Percentiles rank a stretch among this genome's conserved stretches.
Conservation (phyloP, 2,329 filamentous ascomycete genomes). For the Diplodia corticola region DNA sequence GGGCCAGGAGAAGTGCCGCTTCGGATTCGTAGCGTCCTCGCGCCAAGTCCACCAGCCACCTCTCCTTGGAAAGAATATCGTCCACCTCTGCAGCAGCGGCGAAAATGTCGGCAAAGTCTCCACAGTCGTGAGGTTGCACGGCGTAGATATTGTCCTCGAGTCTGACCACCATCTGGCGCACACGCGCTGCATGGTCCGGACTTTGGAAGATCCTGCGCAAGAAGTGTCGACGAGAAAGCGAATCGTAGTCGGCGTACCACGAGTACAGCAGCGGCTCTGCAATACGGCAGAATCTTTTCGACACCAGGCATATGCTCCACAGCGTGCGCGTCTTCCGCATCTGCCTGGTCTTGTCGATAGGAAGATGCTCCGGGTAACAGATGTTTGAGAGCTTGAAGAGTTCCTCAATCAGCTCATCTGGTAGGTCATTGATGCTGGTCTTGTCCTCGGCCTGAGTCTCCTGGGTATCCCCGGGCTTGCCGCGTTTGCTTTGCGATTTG, state of each 20-base stretch:
- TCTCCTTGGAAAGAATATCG: conserved; percentile 11
- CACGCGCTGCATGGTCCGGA: not conserved
- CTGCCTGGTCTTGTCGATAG: not conserved
- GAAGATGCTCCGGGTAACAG: not conserved
- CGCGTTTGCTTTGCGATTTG: conserved; percentile 3
- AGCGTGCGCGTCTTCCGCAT: not conserved
- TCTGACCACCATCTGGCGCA: not conserved
- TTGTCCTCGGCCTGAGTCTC: too few relatives aligned
- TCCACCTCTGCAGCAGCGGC: not conserved
- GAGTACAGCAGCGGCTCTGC: conserved; percentile 4
- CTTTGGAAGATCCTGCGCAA: not conserved
- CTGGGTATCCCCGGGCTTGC: not conserved
- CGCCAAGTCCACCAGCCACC: conserved; percentile 2
- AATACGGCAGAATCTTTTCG: not conserved
- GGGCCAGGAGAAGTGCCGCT: not conserved
- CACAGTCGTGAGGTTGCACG: not conserved
- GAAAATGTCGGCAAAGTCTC: not conserved
- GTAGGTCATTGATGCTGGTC: not conserved
- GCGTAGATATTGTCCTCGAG: conserved; percentile 5
- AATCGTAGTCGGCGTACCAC: not conserved
- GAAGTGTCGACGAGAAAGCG: not conserved
- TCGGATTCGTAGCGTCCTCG: not conserved
- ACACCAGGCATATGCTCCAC: not conserved
- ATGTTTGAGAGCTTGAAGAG: not conserved
- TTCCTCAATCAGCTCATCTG: conserved; percentile 4